phyloP scores from a whole-genome alignment of 2,329 filamentous ascomycete species.

The Alternaria gansuensis region DNA sequence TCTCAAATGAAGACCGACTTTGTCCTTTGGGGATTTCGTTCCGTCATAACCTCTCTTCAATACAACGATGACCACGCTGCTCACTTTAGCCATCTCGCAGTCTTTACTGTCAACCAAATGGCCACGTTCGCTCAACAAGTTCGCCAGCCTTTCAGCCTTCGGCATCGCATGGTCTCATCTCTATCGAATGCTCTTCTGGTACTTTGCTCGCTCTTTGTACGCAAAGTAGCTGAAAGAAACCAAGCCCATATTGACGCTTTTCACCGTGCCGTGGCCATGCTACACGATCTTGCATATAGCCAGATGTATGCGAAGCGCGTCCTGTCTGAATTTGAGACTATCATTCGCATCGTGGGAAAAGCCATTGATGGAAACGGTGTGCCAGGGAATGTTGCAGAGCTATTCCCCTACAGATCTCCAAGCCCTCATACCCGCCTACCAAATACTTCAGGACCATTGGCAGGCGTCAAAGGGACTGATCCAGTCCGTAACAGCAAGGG shows the following conservation, averaged over 20 bases:
- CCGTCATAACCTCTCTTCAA: conserved; percentile 36
- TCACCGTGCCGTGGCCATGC: conserved; percentile 19
- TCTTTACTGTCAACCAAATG: conserved; percentile 27
- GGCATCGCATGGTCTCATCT: conserved; percentile 30
- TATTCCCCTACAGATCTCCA: conserved; percentile 39
- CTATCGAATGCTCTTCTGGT: conserved; percentile 34
- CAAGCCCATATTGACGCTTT: conserved; percentile 27
- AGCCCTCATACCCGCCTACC: conserved; percentile 18
- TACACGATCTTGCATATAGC: conserved; percentile 28
- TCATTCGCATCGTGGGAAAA: conserved; percentile 24
- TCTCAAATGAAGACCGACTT: conserved; percentile 35
- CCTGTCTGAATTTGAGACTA: conserved; percentile 30
- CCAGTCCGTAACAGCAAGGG: background rate
- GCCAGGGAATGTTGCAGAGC: conserved; percentile 26
- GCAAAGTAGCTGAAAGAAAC: conserved; percentile 13
- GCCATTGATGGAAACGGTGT: conserved; percentile 11
- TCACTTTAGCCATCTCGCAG: conserved; percentile 29
- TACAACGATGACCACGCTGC: conserved; percentile 27
- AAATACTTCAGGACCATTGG: background rate
- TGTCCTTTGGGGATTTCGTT: conserved; percentile 37
- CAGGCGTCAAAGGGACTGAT: background rate
- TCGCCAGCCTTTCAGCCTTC: conserved; percentile 21
- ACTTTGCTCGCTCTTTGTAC: conserved; percentile 32
- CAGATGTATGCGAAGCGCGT: conserved; percentile 35
- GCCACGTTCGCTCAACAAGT: conserved; percentile 15